A percentile compares a stretch with the other conserved stretches of the same genome.
Conservation (phyloP, 2,329 filamentous ascomycete genomes). For the Allantophomopsis lycopodina region DNA sequence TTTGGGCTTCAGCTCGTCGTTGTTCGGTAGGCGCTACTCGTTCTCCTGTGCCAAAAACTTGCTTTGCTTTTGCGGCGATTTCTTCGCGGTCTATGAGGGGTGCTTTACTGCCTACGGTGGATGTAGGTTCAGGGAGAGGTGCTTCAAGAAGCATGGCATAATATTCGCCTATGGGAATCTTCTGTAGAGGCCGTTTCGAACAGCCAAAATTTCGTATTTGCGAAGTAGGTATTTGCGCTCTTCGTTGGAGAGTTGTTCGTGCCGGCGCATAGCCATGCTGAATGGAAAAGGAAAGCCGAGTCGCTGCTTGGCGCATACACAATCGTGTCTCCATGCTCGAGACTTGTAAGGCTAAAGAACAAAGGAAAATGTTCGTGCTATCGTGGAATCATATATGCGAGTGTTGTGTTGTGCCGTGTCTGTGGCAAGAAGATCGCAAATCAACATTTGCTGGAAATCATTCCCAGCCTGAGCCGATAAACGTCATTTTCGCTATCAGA, state of each 20-base stretch:
- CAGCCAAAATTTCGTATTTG: too few relatives aligned
- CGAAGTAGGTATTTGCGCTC: too few relatives aligned
- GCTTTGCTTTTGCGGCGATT: slow-evolving; percentile 31
- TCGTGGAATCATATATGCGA: slow-evolving; percentile 9
- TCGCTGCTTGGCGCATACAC: background rate
- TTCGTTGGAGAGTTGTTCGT: too few relatives aligned
- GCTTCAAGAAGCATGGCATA: slow-evolving; percentile 30
- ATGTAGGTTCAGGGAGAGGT: slow-evolving; percentile 2
- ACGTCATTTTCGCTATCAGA: background rate
- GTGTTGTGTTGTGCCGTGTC: background rate
- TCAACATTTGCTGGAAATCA: background rate
- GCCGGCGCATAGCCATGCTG: too few relatives aligned
- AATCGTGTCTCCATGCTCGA: too few relatives aligned
- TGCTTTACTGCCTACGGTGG: slow-evolving; percentile 1
- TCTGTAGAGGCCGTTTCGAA: too few relatives aligned
- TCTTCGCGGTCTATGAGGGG: slow-evolving; percentile 3
- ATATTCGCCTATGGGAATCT: slow-evolving; percentile 36
- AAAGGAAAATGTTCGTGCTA: slow-evolving; percentile 4
- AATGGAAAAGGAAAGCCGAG: too few relatives aligned
- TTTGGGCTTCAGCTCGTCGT: slow-evolving; percentile 42
- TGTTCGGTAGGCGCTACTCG: slow-evolving; percentile 62
- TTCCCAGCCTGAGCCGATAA: background rate
- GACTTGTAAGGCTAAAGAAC: too few relatives aligned
- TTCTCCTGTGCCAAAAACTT: slow-evolving; percentile 61
- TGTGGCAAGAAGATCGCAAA: background rate